Evolutionary conservation across 148 eudicot species (phyloP).

Genomic region (Vaccinium myrtillus): DNA sequence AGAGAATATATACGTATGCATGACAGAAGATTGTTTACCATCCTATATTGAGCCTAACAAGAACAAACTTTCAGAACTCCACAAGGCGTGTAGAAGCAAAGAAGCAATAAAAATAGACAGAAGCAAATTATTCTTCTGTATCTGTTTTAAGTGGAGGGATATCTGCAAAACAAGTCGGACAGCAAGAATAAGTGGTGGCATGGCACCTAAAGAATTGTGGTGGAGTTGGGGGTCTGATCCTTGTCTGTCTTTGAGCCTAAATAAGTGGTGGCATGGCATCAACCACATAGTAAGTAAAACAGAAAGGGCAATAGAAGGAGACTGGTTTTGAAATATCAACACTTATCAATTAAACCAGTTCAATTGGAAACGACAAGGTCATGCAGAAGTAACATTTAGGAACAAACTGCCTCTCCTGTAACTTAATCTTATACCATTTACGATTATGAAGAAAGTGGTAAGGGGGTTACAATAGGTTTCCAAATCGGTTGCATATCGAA

Average conservation of each 20-base stretch:
- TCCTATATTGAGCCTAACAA: neutral
- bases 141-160: neutral
- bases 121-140: neutral
- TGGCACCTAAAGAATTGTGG: neutral
- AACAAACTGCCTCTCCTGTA: neutral
- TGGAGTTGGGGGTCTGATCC: neutral
- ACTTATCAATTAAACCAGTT: too few relatives aligned
- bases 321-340: neutral
- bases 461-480: neutral
- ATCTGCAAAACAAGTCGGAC: neutral
- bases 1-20: neutral
- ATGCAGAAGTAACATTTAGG: too few relatives aligned
- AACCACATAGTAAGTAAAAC: neutral
- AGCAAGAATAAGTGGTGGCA: neutral
- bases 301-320: neutral
- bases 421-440: neutral
- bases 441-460: neutral
- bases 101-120: neutral
- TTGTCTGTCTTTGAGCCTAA: neutral
- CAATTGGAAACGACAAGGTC: too few relatives aligned
- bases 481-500: neutral
- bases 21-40: neutral
- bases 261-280: too few relatives aligned
- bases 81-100: constrained; percentile 4
- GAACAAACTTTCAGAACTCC: neutral